A percentile compares a stretch with the other conserved stretches of the same genome.
Evolutionary conservation across 179 eudicot genomes (phyloP).

Genomic region (Amaranthus tricolor): DNA sequence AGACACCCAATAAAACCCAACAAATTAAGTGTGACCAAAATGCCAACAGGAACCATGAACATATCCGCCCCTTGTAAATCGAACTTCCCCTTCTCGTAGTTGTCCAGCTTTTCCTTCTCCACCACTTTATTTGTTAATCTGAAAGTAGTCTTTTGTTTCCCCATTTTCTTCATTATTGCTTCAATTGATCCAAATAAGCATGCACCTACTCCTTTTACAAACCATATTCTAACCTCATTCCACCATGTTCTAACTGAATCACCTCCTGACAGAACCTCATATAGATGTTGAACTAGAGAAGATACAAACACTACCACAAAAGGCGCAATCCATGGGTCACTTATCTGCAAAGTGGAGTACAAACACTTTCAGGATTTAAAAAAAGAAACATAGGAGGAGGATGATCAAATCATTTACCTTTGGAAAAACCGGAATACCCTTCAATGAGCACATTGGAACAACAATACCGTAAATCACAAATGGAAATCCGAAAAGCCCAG

Average conservation of each 20-base stretch:
- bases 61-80: slow-evolving; percentile 27
- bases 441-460: slow-evolving; percentile 20
- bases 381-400: background rate
- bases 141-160: slow-evolving; percentile 24
- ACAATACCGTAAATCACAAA: slow-evolving; percentile 29
- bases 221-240: slow-evolving; percentile 33
- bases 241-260: slow-evolving; percentile 27
- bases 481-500: slow-evolving; percentile 11
- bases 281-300: slow-evolving; percentile 27
- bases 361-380: background rate
- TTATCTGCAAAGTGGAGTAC: slow-evolving; percentile 10
- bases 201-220: slow-evolving; percentile 23
- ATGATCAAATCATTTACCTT: slow-evolving; percentile 16
- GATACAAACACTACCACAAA: slow-evolving; percentile 23
- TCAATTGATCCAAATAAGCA: slow-evolving; percentile 24
- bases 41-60: slow-evolving; percentile 27
- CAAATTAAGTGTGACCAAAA: slow-evolving; percentile 19
- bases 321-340: slow-evolving; percentile 28
- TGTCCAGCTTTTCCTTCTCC: slow-evolving; percentile 24
- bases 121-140: slow-evolving; percentile 25
- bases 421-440: slow-evolving; percentile 27
- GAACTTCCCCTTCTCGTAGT: slow-evolving; percentile 24
- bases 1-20: slow-evolving; percentile 17
- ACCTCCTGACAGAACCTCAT: slow-evolving; percentile 24
- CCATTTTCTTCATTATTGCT: slow-evolving; percentile 17